A percentile compares a stretch with the other conserved stretches of the same genome.
Evolutionary conservation across 164 flowering plant species (phyloP).

Genomic region (Chimonanthus praecox): DNA sequence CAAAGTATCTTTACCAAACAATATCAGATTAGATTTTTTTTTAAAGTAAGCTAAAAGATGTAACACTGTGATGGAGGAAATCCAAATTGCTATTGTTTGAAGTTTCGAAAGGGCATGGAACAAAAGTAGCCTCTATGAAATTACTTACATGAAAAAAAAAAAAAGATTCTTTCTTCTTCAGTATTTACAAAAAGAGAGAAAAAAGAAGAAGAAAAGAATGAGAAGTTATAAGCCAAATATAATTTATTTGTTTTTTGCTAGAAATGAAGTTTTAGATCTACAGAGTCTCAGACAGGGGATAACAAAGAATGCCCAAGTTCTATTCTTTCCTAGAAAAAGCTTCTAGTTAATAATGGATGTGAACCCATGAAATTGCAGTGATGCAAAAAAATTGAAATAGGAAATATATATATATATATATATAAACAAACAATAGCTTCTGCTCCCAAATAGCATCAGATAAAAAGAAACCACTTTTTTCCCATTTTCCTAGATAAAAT

Average conservation of each 20-base stretch:
- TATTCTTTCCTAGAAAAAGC: too few species aligned
- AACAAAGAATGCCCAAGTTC: neutral
- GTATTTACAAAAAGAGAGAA: neutral
- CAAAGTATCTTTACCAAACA: neutral
- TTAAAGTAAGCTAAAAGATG: neutral
- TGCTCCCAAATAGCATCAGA: too few species aligned
- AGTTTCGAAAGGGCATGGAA: neutral
- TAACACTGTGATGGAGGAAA: neutral
- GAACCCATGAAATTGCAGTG: too few species aligned
- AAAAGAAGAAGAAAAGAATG: neutral
- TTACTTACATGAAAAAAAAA: neutral
- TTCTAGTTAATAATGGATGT: too few species aligned
- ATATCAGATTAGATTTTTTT: neutral
- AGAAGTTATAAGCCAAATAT: neutral
- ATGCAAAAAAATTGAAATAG: too few species aligned
- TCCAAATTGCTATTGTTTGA: neutral
- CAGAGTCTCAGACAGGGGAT: neutral
- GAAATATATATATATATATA: too few species aligned
- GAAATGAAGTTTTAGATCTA: too few species aligned
- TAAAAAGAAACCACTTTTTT: too few species aligned
- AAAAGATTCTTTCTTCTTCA: neutral
- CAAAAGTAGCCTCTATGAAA: neutral
- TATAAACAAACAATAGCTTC: too few species aligned
- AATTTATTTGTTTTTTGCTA: neutral
- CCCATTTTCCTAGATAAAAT: neutral